Percentiles rank a stretch among this genome's conserved stretches.
Evolutionary conservation across 2,329 filamentous ascomycete genomes (phyloP).

Genomic region (Fusarium sp.): DNA sequence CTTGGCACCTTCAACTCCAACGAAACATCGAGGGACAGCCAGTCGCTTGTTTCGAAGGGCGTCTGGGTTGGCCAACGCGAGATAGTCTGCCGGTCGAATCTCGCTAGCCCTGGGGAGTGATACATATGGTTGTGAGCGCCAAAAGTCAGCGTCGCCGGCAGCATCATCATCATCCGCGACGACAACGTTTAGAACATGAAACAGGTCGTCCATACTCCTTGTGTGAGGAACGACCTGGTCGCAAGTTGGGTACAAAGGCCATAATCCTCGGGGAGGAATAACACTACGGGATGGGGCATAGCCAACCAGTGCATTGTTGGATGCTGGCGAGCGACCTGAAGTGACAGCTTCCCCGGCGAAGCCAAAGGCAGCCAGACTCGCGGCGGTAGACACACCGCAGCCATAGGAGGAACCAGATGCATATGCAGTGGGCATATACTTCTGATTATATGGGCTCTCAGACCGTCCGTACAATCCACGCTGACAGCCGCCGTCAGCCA

Average conservation of each 20-base stretch:
- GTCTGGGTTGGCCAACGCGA: not conserved
- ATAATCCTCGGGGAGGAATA: constrained; percentile 61
- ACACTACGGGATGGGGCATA: constrained; percentile 65
- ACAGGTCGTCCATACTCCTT: constrained; percentile 59
- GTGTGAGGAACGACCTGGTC: constrained; percentile 65
- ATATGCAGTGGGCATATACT: constrained; percentile 64
- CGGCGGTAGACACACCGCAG: constrained; percentile 59
- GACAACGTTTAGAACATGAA: constrained; percentile 60
- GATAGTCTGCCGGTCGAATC: not conserved
- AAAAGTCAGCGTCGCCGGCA: constrained; percentile 56
- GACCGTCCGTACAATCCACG: constrained; percentile 65
- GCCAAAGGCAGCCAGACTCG: constrained; percentile 62
- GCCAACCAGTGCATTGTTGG: constrained; percentile 64
- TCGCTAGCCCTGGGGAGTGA: not conserved
- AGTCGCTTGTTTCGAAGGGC: not conserved
- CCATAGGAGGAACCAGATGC: constrained; percentile 69
- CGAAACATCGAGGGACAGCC: not conserved
- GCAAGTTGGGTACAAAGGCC: constrained; percentile 66
- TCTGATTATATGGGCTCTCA: constrained; percentile 64
- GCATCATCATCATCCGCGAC: constrained; percentile 52
- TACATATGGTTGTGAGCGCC: constrained; percentile 45
- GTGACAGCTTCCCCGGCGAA: constrained; percentile 66
- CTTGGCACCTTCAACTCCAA: not conserved
- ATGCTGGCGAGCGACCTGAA: constrained; percentile 65
- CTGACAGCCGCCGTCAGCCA: constrained; percentile 68